Percentiles rank a stretch among this genome's conserved stretches.
These are phyloP conservation scores for Capsicum baccatum DNA, from an alignment of 257 asterid genomes.

Conservation along the genomic window DNA sequence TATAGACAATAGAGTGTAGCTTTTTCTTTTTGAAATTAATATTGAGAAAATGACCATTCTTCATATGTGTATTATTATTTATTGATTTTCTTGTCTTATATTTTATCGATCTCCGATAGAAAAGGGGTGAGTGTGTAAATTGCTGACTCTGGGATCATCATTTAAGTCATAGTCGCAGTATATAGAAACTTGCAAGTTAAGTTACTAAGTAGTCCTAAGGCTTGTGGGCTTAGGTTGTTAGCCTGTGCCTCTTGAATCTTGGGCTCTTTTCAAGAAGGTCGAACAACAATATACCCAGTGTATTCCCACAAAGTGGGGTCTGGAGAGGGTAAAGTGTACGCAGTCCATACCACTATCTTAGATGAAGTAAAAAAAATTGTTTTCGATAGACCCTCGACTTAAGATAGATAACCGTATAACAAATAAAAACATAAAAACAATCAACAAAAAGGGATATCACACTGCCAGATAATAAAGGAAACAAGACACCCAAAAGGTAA, in stretches of 20 bases:
- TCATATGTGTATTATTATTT: not conserved
- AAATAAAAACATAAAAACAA: too few relatives aligned
- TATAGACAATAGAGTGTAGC: not conserved
- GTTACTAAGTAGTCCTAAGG: not conserved
- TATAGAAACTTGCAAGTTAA: not conserved
- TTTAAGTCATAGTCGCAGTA: not conserved
- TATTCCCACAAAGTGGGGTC: too few relatives aligned
- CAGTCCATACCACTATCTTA: too few relatives aligned
- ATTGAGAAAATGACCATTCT: not conserved
- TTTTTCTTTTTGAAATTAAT: not conserved
- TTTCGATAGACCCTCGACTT: too few relatives aligned
- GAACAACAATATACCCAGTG: too few relatives aligned
- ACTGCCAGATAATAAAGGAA: too few relatives aligned
- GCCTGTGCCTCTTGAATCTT: not conserved
- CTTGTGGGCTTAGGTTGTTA: too few relatives aligned
- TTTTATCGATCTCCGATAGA: not conserved
- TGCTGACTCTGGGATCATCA: not conserved
- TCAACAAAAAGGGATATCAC: too few relatives aligned
- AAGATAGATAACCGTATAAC: too few relatives aligned
- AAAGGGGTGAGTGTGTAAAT: rapidly evolving
- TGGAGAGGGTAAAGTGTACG: too few relatives aligned
- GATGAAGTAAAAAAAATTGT: too few relatives aligned
- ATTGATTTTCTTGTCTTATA: not conserved
- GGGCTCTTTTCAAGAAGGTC: not conserved
- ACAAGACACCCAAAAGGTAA: too few relatives aligned